phyloP scores from a whole-genome alignment of 495 filamentous ascomycete genomes.

The Podospora pseudocomata region DNA sequence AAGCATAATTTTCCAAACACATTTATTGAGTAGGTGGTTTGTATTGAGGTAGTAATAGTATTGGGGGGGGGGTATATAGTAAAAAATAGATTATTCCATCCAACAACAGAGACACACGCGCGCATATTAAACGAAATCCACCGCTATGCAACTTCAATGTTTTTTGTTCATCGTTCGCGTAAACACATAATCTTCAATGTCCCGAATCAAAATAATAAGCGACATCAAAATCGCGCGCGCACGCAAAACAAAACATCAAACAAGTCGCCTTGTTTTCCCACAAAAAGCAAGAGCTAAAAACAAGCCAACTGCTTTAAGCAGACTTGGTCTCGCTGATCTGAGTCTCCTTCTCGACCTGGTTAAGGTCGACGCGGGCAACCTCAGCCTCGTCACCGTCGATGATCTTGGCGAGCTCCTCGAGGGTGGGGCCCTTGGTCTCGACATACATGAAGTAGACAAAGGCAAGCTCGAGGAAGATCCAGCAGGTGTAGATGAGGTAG shows the following conservation, averaged over 20 bases:
- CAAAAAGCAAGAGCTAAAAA: not conserved
- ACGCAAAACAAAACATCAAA: slow-evolving; percentile 5
- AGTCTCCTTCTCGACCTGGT: slow-evolving; percentile 38
- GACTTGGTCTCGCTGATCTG: slow-evolving; percentile 29
- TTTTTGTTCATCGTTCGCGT: not conserved
- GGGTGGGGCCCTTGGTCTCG: slow-evolving; percentile 60
- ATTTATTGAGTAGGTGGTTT: not conserved
- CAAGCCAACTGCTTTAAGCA: slow-evolving; percentile 15
- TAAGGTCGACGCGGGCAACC: slow-evolving; percentile 41
- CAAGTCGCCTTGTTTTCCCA: not conserved
- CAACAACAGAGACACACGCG: not conserved
- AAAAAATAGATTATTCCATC: slow-evolving; percentile 7
- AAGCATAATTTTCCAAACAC: too few relatives aligned
- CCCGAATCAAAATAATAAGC: slow-evolving; percentile 3
- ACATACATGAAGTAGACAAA: slow-evolving; percentile 65
- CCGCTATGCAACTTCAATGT: slow-evolving; percentile 3
- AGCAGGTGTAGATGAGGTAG: slow-evolving; percentile 61
- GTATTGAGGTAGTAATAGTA: not conserved
- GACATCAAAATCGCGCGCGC: not conserved
- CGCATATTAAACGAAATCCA: slow-evolving; percentile 11
- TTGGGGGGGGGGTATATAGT: slow-evolving; percentile 8
- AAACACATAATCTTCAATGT: not conserved
- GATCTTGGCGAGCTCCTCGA: slow-evolving; percentile 62
- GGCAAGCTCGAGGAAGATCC: slow-evolving; percentile 55
- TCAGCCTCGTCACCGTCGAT: slow-evolving; percentile 57